Conservation (phyloP, 2,329 filamentous ascomycete species). For the Apiospora marii region DNA sequence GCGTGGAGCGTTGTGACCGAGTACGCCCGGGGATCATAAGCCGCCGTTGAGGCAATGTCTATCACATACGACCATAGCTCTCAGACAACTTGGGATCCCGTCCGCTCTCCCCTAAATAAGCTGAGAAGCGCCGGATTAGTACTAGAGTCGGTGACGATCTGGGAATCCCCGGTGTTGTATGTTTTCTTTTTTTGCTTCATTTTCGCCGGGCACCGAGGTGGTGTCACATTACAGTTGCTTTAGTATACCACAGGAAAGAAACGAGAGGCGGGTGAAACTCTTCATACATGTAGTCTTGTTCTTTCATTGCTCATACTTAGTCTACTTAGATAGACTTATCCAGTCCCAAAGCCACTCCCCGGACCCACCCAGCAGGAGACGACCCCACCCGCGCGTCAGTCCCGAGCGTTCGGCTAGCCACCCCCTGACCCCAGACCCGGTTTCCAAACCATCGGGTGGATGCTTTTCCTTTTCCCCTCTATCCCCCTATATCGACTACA, state of each 20-base stretch:
- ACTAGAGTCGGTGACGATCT: constrained; percentile 17
- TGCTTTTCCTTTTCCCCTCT: neutral
- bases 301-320: neutral
- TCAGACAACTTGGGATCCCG: constrained; percentile 17
- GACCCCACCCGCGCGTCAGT: neutral
- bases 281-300: neutral
- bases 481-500: neutral
- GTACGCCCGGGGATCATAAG: too few species aligned
- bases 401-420: neutral
- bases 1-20: too few species aligned
- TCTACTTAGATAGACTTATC: neutral
- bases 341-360: neutral
- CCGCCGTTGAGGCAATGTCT: neutral
- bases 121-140: constrained; percentile 17
- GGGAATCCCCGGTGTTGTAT: constrained; percentile 23
- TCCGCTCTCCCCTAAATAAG: constrained; percentile 17
- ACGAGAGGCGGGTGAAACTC: neutral
- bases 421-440: neutral
- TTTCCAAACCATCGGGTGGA: neutral
- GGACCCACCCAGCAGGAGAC: neutral
- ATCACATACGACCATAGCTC: constrained; percentile 4
- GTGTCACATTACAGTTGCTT: too few species aligned
- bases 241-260: neutral
- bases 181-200: neutral
- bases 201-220: too few species aligned